A percentile compares a stretch with the other conserved stretches of the same genome.
Evolutionary conservation across 352 stramenopile genomes (phyloP).

Genomic region (Phytophthora brassicae): DNA sequence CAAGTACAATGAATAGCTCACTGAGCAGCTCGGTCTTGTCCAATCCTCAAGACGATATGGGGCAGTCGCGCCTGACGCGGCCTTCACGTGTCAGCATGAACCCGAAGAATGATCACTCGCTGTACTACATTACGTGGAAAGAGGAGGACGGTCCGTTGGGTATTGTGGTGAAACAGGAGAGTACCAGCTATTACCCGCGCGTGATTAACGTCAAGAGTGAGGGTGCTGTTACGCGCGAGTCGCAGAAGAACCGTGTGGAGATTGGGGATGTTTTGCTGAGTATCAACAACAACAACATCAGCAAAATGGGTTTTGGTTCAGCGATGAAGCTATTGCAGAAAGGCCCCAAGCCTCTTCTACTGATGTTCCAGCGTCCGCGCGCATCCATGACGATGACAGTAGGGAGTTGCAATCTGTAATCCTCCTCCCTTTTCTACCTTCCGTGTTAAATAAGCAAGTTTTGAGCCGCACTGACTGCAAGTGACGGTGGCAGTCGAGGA

Average conservation of each 20-base stretch:
- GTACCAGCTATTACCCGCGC: constrained; percentile 82
- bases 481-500: constrained; percentile 26
- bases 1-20: constrained; percentile 18
- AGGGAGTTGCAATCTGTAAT: constrained; percentile 43
- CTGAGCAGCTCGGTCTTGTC: constrained; percentile 38
- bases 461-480: constrained; percentile 22
- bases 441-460: constrained; percentile 33
- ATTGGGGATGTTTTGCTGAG: constrained; percentile 81
- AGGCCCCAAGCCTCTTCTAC: constrained; percentile 79
- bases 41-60: constrained; percentile 75
- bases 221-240: constrained; percentile 74
- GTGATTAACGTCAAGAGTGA: constrained; percentile 90
- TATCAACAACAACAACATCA: constrained; percentile 93
- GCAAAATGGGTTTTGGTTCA: constrained; percentile 86
- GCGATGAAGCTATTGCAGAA: constrained; percentile 88
- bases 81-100: constrained; percentile 79
- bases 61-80: constrained; percentile 64
- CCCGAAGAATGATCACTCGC: constrained; percentile 79
- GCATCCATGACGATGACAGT: constrained; percentile 35
- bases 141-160: constrained; percentile 83
- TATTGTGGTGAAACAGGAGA: constrained; percentile 88
- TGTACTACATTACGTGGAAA: constrained; percentile 91
- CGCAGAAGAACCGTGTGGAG: constrained; percentile 83
- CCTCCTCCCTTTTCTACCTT: constrained; percentile 14
- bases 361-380: constrained; percentile 84